These are phyloP conservation scores for Aspergillus hortae DNA, from an alignment of 2,329 filamentous ascomycete genomes.

Conservation along the genomic window DNA sequence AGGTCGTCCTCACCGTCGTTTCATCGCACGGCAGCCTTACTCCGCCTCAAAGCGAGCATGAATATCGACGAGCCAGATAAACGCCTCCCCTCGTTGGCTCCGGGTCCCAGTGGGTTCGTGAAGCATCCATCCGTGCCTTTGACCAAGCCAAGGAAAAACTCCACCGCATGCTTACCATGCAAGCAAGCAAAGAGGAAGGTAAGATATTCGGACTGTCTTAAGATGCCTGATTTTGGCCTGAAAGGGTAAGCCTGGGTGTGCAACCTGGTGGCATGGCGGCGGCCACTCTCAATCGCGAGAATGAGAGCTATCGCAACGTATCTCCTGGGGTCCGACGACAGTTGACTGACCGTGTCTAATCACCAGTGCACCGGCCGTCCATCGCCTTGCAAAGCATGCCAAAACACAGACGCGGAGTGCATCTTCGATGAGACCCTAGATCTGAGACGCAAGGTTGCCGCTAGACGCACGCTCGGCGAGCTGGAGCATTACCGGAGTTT, in stretches of 20 bases:
- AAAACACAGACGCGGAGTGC: conserved; percentile 26
- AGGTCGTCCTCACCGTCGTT: background rate
- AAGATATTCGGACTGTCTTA: background rate
- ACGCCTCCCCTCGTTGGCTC: conserved; percentile 27
- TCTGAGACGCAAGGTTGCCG: conserved; percentile 34
- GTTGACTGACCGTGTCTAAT: background rate
- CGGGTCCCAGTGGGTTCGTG: conserved; percentile 19
- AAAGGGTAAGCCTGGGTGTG: background rate
- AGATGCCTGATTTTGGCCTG: no score
- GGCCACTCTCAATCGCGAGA: no score
- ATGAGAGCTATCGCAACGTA: no score
- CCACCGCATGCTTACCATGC: conserved; percentile 33
- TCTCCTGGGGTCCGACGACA: background rate
- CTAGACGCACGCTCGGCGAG: conserved; percentile 34
- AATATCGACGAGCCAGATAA: conserved; percentile 17
- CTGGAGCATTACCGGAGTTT: conserved; percentile 32
- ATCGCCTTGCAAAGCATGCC: conserved; percentile 35
- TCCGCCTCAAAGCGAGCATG: conserved; percentile 9
- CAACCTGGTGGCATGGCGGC: background rate
- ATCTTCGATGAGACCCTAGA: conserved; percentile 35
- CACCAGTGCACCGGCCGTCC: conserved; percentile 34
- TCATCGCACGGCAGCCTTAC: background rate
- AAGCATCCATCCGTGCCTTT: conserved; percentile 17
- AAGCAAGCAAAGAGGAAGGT: conserved; percentile 38
- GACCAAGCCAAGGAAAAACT: conserved; percentile 32